Conservation (phyloP, 164 flowering plant genomes). For the Vitis rupestris region DNA sequence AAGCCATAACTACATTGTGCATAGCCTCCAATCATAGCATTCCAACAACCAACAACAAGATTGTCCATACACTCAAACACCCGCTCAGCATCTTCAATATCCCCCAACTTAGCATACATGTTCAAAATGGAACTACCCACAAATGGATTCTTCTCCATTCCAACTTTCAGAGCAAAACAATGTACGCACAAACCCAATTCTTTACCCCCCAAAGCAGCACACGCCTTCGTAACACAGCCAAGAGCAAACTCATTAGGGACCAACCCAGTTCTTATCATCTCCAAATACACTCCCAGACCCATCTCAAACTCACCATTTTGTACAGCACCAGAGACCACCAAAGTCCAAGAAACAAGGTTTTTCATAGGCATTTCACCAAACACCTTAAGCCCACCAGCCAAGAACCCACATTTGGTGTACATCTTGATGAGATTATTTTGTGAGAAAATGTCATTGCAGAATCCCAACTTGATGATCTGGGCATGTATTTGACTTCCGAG, state of each 20-base stretch:
- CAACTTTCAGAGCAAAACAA: constrained; percentile 40
- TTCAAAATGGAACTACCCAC: constrained; percentile 42
- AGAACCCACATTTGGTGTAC: constrained; percentile 33
- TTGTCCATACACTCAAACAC: constrained; percentile 28
- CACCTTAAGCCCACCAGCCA: constrained; percentile 33
- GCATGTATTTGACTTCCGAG: constrained; percentile 41
- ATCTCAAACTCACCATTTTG: constrained; percentile 35
- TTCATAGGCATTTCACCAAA: constrained; percentile 50
- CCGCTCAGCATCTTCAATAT: constrained; percentile 28
- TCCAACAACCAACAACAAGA: constrained; percentile 50
- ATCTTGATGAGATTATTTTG: constrained; percentile 42
- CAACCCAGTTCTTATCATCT: constrained; percentile 38
- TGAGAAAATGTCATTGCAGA: constrained; percentile 20
- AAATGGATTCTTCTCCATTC: constrained; percentile 34
- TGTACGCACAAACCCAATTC: constrained; percentile 37
- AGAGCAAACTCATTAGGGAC: constrained; percentile 50
- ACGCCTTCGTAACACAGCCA: constrained; percentile 44
- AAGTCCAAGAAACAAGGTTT: constrained; percentile 61
- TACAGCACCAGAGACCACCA: constrained; percentile 36
- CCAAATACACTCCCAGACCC: constrained; percentile 31
- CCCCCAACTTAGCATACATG: constrained; percentile 42
- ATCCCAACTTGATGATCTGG: constrained; percentile 37
- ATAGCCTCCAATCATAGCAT: constrained; percentile 54
- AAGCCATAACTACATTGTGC: constrained; percentile 35
- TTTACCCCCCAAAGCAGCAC: constrained; percentile 11